Base-by-base conservation (phyloP, 2,329 filamentous ascomycete genomes). In the Helicocarpus griseus region DNA sequence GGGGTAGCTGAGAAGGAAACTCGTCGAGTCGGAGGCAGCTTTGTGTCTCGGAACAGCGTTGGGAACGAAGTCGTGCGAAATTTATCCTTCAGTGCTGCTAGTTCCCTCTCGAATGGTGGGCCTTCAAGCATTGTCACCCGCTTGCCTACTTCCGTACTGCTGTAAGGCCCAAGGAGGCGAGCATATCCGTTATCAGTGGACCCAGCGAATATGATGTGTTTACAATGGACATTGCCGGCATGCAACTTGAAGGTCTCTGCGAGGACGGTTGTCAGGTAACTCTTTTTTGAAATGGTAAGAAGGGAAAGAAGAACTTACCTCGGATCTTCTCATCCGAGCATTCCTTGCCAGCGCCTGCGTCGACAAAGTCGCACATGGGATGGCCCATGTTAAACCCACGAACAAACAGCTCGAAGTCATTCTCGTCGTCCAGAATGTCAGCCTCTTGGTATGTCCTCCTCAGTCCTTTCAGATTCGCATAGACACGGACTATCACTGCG, bases 111-210 rank as follows among this genome's bases (percentile, higher is more conserved):
- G 49, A 72, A 73, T 0, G 65, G 65, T 7, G 46, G 33, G 3
- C 26, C 71, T 56, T 73, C 64, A 29, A 73, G 49, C 4, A 73
- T 56, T 4, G 67, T 63, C 33, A 74, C 65, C 8, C 62, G 63
- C 5, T 58, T 58, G 13, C 61, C 61, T 17, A 40, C 26, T 28
- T 40, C 46, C 22, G 33, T 40, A 49, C 57, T 61, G 1, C 54
- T 55, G 46, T 69, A 63, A 0, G 64, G 60, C 3, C 61, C 63
- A 13, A 74, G 63, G 22, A 72, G 56, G 14, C 67, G 68, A n/a
- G 70, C 69, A 51, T 73, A 73, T 21, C 70, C 68, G 50, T 67
- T 70, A 49, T 73, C 71, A 4, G 66, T 62, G 1, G 71, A 70
- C 21, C 62, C 71, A n/a, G 69, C 70, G 41, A 74, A 71, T 38